Base-by-base conservation (phyloP, 208 protist genomes). In the Plasmodiophora brassicae region DNA sequence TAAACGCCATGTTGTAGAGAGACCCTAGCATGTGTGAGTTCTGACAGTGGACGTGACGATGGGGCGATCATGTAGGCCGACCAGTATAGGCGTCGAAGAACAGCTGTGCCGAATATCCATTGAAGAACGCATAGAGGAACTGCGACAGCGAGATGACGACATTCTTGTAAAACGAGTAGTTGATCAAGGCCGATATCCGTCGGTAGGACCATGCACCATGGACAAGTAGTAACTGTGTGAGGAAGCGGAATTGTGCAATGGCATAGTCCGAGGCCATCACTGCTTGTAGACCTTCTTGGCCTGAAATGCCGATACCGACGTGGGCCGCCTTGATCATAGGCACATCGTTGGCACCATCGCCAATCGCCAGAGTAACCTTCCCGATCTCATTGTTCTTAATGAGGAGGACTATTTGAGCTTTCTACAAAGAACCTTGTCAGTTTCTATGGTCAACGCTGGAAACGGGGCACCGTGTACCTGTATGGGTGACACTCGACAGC, bases 151-250 rank as follows among this genome's bases (percentile, higher is more conserved):
- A 84, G 0, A 92, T 85, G 0, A 60, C 45, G n/a, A 92, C 85
- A 60, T 91, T 92, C 90, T 99, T 99, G 89, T 98, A 98, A 88
- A 99, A 99, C 78, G 95, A 97, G 92, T 98, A 99, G 89, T 97
- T 96, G 71, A 98, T 96, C 0, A 98, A 92, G 88, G 95, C 96
- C 0, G 95, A 94, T 0, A 94, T 96, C 50, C 97, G 93, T 0
- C 89, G 88, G 88, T 97, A 97, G 0, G 95, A 95, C 85, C 96
- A 96, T 71, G 96, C 93, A 0, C 97, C 97, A 88, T 99, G 97
- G 43, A 97, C 93, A 72, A 98, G 95, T 25, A 99, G 87, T 35
- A 99, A 91, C 35, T 94, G 71, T 32, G 93, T 92, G 45, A 99
- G 92, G 87, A 96, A 96, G 14, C 94, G 93, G 89, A 98, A 98